Percentiles rank a stretch among this genome's conserved stretches.
These are phyloP conservation scores for Camelina hispida DNA, from an alignment of 345 rosid genomes.

Conservation along the genomic window DNA sequence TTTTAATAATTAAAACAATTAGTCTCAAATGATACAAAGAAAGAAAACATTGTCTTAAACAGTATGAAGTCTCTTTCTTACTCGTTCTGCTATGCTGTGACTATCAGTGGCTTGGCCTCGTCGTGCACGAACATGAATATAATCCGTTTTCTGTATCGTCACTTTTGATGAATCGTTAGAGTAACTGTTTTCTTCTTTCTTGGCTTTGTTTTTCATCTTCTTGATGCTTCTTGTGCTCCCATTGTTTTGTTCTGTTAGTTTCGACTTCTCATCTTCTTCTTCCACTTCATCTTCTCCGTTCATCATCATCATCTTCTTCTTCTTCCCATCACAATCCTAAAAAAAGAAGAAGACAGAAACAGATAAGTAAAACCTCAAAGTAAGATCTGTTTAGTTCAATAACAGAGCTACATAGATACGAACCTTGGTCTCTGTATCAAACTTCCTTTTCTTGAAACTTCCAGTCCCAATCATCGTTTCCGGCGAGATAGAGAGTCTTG, in stretches of 20 bases:
- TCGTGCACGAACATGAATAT: constrained; percentile 95
- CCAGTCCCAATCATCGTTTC: constrained; percentile 49
- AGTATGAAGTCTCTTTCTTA: constrained; percentile 25
- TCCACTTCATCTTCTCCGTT: not conserved
- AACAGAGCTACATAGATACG: constrained; percentile 10
- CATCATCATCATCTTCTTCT: constrained; percentile 34
- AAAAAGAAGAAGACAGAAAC: not conserved
- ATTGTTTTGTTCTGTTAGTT: constrained; percentile 56
- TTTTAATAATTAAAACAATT: not conserved
- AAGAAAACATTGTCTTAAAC: not conserved
- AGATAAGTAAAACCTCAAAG: constrained; percentile 3
- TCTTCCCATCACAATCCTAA: constrained; percentile 28
- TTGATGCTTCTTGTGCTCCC: constrained; percentile 45
- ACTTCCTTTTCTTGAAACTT: constrained; percentile 72
- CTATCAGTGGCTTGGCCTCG: constrained; percentile 99
- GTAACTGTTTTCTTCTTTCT: constrained; percentile 46
- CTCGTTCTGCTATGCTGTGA: constrained; percentile 98
- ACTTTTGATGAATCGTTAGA: constrained; percentile 75
- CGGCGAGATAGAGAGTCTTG: constrained; percentile 28
- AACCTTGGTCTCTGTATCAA: constrained; percentile 45
- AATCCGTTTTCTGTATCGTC: constrained; percentile 68
- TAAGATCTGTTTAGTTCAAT: not conserved
- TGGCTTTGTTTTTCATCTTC: constrained; percentile 44
- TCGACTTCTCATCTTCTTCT: constrained; percentile 63
- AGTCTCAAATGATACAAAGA: not conserved